phyloP scores from a whole-genome alignment of 2,329 filamentous ascomycete genomes.

The Escovopsis sp. region DNA sequence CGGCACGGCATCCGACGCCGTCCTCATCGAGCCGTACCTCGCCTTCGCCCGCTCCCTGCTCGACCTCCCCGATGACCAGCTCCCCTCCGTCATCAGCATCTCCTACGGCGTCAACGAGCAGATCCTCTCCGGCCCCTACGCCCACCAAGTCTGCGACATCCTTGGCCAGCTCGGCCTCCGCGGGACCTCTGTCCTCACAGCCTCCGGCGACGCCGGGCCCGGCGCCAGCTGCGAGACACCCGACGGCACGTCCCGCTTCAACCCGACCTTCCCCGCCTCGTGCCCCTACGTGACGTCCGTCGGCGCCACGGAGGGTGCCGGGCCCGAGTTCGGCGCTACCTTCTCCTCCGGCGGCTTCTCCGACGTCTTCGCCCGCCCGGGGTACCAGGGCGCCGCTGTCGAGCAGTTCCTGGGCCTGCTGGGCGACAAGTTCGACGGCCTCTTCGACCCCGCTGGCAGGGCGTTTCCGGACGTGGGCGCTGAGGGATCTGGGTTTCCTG shows the following conservation, averaged over 20 bases:
- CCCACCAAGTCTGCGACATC: conserved; percentile 34
- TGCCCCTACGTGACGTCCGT: conserved; percentile 50
- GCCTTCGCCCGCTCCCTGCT: conserved; percentile 48
- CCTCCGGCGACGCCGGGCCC: conserved; percentile 41
- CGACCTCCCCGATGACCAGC: conserved; percentile 31
- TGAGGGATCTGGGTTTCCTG: conserved; percentile 26
- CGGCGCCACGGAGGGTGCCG: conserved; percentile 37
- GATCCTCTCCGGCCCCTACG: conserved; percentile 47
- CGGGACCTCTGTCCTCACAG: conserved; percentile 52
- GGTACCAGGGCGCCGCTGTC: conserved; percentile 31
- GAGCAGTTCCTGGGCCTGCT: conserved; percentile 27
- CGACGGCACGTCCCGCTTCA: conserved; percentile 20
- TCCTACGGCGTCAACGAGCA: conserved; percentile 60
- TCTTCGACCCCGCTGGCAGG: conserved; percentile 33
- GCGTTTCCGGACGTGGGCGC: conserved; percentile 49
- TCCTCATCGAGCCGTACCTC: conserved; percentile 51
- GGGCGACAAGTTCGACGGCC: conserved; percentile 33
- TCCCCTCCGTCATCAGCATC: conserved; percentile 52
- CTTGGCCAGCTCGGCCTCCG: conserved; percentile 52
- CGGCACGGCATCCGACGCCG: conserved; percentile 9
- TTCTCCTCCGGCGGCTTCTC: conserved; percentile 40
- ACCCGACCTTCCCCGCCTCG: conserved; percentile 20
- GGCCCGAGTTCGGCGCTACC: conserved; percentile 36
- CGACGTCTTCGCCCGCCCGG: conserved; percentile 28
- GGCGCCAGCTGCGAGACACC: conserved; percentile 23